These are phyloP conservation scores for Chrysosporium queenslandicum DNA, from an alignment of 2,329 filamentous ascomycete genomes.

Conservation along the genomic window DNA sequence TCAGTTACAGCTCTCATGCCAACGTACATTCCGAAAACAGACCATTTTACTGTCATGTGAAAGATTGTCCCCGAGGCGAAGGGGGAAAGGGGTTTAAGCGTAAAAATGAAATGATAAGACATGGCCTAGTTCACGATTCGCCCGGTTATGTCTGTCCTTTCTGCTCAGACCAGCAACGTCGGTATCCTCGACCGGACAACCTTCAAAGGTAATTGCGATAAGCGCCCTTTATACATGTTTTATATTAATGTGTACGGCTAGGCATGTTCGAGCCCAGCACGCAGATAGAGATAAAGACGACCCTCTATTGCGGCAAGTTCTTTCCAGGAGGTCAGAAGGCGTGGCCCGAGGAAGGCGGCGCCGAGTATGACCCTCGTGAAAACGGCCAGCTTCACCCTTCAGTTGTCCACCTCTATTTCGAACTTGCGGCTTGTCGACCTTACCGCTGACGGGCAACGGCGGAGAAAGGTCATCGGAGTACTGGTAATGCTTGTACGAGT, in stretches of 20 bases:
- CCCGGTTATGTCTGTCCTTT: constrained; percentile 95
- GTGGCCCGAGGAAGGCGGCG: constrained; percentile 69
- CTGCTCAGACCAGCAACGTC: constrained; percentile 85
- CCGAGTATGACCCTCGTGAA: constrained; percentile 33
- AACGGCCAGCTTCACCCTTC: background rate
- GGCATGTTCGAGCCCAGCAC: constrained; percentile 89
- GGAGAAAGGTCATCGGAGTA: constrained; percentile 2
- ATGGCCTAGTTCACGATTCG: constrained; percentile 82
- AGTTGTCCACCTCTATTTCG: background rate
- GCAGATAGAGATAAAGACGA: constrained; percentile 84
- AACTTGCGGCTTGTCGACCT: background rate
- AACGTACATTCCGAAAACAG: constrained; percentile 55
- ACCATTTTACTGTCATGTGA: constrained; percentile 54
- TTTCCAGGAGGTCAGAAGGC: constrained; percentile 76
- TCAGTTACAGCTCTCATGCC: constrained; percentile 35
- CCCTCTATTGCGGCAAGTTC: constrained; percentile 65
- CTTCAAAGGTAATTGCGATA: constrained; percentile 60
- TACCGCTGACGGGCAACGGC: background rate
- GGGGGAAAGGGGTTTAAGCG: constrained; percentile 59
- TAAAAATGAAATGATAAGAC: constrained; percentile 62
- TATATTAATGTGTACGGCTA: constrained; percentile 29
- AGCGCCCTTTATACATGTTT: background rate
- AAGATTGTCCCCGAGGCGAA: constrained; percentile 47
- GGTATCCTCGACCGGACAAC: constrained; percentile 91
- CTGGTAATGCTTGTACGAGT: background rate